Percentiles rank a stretch among this genome's conserved stretches.
Evolutionary conservation across 768 basidiomycete species (phyloP).

Genomic region (Russula abietina): DNA sequence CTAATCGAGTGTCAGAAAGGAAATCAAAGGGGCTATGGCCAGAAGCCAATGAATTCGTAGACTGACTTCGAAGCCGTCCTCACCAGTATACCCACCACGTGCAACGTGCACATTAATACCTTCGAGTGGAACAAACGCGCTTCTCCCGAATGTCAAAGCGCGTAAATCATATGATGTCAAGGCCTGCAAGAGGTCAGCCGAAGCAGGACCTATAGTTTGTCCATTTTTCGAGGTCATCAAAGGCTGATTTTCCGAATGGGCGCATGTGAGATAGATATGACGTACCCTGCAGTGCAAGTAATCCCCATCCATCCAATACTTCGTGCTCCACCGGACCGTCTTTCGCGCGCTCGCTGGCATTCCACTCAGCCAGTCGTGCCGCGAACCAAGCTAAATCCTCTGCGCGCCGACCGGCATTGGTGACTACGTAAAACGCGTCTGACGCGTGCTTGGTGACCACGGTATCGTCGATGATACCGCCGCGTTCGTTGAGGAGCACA

Average conservation of each 20-base stretch:
- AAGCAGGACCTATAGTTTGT: constrained; percentile 58
- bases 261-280: background rate
- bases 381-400: constrained; percentile 77
- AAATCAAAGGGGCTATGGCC: background rate
- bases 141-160: constrained; percentile 76
- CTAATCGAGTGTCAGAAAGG: constrained; percentile 34
- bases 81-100: constrained; percentile 95
- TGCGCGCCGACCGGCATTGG: constrained; percentile 84
- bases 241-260: background rate
- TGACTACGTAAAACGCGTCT: constrained; percentile 88
- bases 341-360: constrained; percentile 43
- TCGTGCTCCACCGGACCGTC: constrained; percentile 71
- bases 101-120: constrained; percentile 81
- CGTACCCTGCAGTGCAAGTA: constrained; percentile 85
- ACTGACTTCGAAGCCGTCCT: constrained; percentile 92
- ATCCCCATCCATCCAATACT: constrained; percentile 75
- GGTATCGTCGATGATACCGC: constrained; percentile 96
- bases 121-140: constrained; percentile 73
- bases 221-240: background rate
- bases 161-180: constrained; percentile 70
- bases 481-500: constrained; percentile 78
- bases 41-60: background rate
- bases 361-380: constrained; percentile 71
- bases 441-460: constrained; percentile 81
- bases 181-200: constrained; percentile 71